Percentiles rank a stretch among this genome's conserved stretches.
Conservation (phyloP, 2,329 filamentous ascomycete species). For the Apiospora kogelbergensis region DNA sequence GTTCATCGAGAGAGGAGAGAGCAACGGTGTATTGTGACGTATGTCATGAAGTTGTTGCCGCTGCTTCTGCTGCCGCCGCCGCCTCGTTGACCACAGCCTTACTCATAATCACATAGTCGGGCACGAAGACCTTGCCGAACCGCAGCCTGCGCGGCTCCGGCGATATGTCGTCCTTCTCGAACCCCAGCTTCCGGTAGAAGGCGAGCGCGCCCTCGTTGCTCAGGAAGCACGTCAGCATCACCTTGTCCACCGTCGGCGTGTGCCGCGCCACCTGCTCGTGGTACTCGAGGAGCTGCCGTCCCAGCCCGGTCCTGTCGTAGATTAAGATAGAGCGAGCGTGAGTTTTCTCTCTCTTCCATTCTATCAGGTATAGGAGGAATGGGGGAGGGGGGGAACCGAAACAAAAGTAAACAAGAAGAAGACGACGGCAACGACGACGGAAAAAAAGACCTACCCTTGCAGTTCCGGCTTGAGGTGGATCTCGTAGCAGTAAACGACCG, state of each 20-base stretch:
- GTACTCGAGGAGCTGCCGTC: slow-evolving; percentile 56
- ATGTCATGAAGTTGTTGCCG: neutral
- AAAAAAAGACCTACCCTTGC: slow-evolving; percentile 46
- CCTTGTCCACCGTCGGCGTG: slow-evolving; percentile 58
- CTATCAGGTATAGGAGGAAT: too few relatives aligned
- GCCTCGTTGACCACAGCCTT: slow-evolving; percentile 33
- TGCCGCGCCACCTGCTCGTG: slow-evolving; percentile 53
- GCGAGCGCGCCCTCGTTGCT: slow-evolving; percentile 55
- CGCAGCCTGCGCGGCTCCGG: slow-evolving; percentile 54
- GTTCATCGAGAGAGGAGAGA: neutral
- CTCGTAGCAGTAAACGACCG: slow-evolving; percentile 78
- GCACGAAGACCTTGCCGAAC: slow-evolving; percentile 50
- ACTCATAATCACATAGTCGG: slow-evolving; percentile 63
- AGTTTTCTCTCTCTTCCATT: too few relatives aligned
- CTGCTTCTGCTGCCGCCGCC: neutral
- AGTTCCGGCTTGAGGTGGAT: slow-evolving; percentile 63
- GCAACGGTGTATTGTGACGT: neutral
- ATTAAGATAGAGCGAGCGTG: too few relatives aligned
- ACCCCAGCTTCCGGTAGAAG: slow-evolving; percentile 65
- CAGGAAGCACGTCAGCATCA: slow-evolving; percentile 74
- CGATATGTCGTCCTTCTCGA: slow-evolving; percentile 53
- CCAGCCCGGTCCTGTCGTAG: slow-evolving; percentile 61
- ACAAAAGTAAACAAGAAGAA: neutral
- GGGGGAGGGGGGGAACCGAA: too few relatives aligned
- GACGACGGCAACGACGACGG: too few relatives aligned